These are phyloP conservation scores for Cladosporium sphaerospermum DNA, from an alignment of 2,329 filamentous ascomycete genomes.

Conservation along the genomic window DNA sequence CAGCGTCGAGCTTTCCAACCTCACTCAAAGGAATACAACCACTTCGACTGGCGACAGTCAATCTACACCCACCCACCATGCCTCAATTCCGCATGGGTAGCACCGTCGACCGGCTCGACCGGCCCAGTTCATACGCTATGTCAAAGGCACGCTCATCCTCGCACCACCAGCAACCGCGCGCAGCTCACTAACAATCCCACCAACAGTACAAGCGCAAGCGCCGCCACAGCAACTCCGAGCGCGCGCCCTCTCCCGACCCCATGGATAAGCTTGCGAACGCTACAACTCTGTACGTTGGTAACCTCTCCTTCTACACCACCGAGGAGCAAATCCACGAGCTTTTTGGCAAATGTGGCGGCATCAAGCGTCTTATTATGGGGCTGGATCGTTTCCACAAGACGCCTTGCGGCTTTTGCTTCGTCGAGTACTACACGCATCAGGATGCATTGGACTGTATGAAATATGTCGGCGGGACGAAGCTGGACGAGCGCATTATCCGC, in stretches of 20 bases:
- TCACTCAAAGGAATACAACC: background rate
- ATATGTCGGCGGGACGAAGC: constrained; percentile 94
- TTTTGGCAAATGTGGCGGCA: constrained; percentile 68
- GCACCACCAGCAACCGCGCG: background rate
- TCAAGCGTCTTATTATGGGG: constrained; percentile 97
- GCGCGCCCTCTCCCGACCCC: constrained; percentile 47
- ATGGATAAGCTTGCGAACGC: constrained; percentile 80
- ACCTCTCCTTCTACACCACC: constrained; percentile 75
- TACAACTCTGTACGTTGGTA: constrained; percentile 95
- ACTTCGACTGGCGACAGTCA: background rate
- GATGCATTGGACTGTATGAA: constrained; percentile 98
- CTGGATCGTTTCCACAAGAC: constrained; percentile 96
- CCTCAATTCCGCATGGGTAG: constrained; percentile 45
- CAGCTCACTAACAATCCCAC: constrained; percentile 11
- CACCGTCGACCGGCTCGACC: constrained; percentile 88
- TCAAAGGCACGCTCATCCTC: constrained; percentile 59
- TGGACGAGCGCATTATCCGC: constrained; percentile 93
- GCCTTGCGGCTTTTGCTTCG: constrained; percentile 97
- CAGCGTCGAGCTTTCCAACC: background rate
- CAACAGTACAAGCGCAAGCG: constrained; percentile 61
- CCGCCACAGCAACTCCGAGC: constrained; percentile 53
- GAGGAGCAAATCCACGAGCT: constrained; percentile 95
- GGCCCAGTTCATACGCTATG: constrained; percentile 88
- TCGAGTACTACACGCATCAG: constrained; percentile 97
- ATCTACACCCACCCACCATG: constrained; percentile 34